These are phyloP conservation scores for Paradendryphiella salina DNA, from an alignment of 2,329 filamentous ascomycete species.

Conservation along the genomic window DNA sequence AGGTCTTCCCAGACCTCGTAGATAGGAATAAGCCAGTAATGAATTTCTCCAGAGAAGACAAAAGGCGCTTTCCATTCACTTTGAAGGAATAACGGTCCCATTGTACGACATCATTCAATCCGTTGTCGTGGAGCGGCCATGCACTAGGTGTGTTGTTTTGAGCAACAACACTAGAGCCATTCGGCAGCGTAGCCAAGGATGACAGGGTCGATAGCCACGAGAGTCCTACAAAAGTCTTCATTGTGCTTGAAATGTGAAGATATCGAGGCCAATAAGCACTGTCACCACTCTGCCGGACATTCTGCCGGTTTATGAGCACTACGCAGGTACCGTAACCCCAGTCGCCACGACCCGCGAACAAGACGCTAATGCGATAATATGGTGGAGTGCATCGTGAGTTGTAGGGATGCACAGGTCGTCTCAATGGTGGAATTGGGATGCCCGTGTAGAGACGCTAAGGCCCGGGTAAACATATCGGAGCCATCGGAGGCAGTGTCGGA, in stretches of 20 bases:
- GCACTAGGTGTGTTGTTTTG: conserved; percentile 33
- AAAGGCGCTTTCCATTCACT: conserved; percentile 56
- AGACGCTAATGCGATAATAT: conserved; percentile 16
- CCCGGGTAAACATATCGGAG: conserved; percentile 12
- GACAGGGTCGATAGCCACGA: conserved; percentile 32
- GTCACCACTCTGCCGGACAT: conserved; percentile 15
- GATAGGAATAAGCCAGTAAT: conserved; percentile 54
- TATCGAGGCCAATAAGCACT: conserved; percentile 25
- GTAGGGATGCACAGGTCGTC: conserved; percentile 9
- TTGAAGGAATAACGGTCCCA: conserved; percentile 61
- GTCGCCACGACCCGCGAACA: conserved; percentile 15
- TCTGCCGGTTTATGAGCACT: conserved; percentile 15
- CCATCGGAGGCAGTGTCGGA: not conserved
- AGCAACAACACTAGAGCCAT: conserved; percentile 23
- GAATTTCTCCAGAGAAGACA: conserved; percentile 59
- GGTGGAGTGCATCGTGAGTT: conserved; percentile 8
- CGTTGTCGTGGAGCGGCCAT: conserved; percentile 57
- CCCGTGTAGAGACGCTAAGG: conserved; percentile 10
- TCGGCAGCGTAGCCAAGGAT: conserved; percentile 17
- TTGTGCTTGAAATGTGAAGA: conserved; percentile 19
- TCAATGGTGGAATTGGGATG: conserved; percentile 18
- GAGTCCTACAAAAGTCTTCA: conserved; percentile 26
- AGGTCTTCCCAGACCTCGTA: conserved; percentile 56
- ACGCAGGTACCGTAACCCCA: conserved; percentile 13
- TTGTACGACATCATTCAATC: conserved; percentile 53